phyloP scores from a whole-genome alignment of 1,139 yeast genomes.

The Yamadazyma epiphylla region DNA sequence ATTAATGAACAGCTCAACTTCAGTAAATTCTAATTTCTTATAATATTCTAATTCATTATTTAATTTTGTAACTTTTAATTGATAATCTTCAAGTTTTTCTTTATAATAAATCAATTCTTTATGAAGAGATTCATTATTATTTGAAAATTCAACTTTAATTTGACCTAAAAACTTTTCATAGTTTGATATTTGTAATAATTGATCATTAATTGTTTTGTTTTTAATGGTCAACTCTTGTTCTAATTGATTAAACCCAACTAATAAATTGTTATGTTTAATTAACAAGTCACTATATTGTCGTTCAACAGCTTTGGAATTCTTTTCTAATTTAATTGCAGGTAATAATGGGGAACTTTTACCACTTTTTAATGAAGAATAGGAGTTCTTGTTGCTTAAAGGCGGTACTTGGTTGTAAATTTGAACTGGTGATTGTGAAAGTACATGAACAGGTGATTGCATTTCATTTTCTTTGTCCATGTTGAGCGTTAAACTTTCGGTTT shows the following conservation, averaged over 20 bases:
- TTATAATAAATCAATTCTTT: constrained; percentile 31
- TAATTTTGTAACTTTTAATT: constrained; percentile 23
- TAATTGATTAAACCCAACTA: constrained; percentile 12
- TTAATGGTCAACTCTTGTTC: constrained; percentile 13
- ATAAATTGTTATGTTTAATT: constrained; percentile 11
- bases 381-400: constrained; percentile 8
- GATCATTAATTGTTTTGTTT: constrained; percentile 14
- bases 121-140: constrained; percentile 24
- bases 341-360: constrained; percentile 6
- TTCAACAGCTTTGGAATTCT: constrained; percentile 4
- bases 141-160: constrained; percentile 12
- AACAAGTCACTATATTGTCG: constrained; percentile 12
- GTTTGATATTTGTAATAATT: constrained; percentile 12
- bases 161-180: constrained; percentile 14
- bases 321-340: constrained; percentile 11
- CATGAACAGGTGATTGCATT: not conserved
- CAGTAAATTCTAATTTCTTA: constrained; percentile 13
- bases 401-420: constrained; percentile 1
- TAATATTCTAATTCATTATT: constrained; percentile 19
- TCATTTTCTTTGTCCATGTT: constrained; percentile 1
- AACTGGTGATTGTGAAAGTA: not conserved
- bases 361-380: constrained; percentile 4
- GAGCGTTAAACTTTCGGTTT: too few species aligned
- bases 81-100: constrained; percentile 28
- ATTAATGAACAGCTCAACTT: constrained; percentile 10